These are phyloP conservation scores for Hura crepitans DNA, from an alignment of 441 rosid species.

Conservation along the genomic window DNA sequence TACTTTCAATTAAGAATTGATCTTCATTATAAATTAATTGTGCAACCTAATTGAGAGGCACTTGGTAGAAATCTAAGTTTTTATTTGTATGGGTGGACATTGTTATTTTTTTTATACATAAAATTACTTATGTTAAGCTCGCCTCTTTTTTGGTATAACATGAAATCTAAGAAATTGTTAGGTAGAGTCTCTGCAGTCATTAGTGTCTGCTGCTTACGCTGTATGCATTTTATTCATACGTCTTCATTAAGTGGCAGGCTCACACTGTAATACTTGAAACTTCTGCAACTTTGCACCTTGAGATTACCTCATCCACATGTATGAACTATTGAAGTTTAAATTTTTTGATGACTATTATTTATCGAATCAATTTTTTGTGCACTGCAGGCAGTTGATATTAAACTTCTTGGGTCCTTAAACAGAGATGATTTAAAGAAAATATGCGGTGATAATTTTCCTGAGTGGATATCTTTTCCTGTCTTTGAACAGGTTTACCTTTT, in stretches of 20 bases:
- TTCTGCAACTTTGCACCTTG: background rate
- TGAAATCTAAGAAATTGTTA: background rate
- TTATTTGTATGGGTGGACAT: background rate
- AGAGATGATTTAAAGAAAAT: conserved; percentile 93
- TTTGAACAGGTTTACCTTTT: conserved; percentile 70
- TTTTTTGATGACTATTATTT: background rate
- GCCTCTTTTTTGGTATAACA: background rate
- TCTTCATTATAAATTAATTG: background rate
- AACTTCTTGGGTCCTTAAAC: conserved; percentile 73
- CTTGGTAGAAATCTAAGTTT: background rate
- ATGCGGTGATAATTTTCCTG: conserved; percentile 90
- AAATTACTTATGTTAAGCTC: background rate
- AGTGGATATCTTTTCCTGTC: conserved; percentile 94
- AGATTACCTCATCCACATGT: background rate
- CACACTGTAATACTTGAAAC: background rate
- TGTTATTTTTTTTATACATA: background rate
- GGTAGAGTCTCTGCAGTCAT: background rate
- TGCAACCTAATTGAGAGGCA: background rate
- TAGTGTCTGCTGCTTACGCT: background rate
- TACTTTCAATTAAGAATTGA: background rate
- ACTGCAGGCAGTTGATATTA: conserved; percentile 85
- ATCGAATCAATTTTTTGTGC: conserved; percentile 16
- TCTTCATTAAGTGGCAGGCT: background rate
- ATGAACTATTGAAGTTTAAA: background rate
- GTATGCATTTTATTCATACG: background rate